phyloP scores from a whole-genome alignment of 148 eudicot genomes.

The Silene latifolia region DNA sequence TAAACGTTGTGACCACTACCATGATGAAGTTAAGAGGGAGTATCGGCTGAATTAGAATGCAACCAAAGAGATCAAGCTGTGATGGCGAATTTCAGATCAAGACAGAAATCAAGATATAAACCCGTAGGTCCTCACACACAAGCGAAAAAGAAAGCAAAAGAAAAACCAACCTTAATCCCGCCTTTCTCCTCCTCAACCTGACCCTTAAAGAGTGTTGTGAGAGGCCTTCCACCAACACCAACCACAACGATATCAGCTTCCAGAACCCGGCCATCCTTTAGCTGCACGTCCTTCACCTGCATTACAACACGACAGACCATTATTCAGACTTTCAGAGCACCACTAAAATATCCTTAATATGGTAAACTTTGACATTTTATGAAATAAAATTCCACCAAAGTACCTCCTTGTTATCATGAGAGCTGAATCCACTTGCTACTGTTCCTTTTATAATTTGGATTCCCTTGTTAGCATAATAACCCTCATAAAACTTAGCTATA shows the following conservation, averaged over 20 bases:
- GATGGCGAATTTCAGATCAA: background rate
- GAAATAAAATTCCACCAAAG: too few relatives aligned
- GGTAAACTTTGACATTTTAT: background rate
- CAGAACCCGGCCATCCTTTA: constrained; percentile 88
- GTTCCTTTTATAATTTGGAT: constrained; percentile 84
- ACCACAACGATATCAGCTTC: constrained; percentile 94
- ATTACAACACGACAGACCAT: background rate
- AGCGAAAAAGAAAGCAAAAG: background rate
- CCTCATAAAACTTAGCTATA: constrained; percentile 92
- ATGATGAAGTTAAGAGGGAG: background rate
- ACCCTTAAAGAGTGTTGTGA: constrained; percentile 72
- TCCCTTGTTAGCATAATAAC: constrained; percentile 74
- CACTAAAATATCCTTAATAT: background rate
- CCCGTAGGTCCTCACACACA: too few relatives aligned
- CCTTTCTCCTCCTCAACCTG: constrained; percentile 97
- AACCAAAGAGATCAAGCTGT: background rate
- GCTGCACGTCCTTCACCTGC: constrained; percentile 81
- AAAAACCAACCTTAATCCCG: constrained; percentile 74
- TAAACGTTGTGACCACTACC: background rate
- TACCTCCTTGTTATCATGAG: constrained; percentile 77
- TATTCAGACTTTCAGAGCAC: background rate
- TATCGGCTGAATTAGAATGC: background rate
- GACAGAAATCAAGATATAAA: too few relatives aligned
- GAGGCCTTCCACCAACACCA: constrained; percentile 97
- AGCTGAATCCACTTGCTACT: constrained; percentile 73